Evolutionary conservation across 2,329 filamentous ascomycete genomes (phyloP).

Genomic region (Verticillium zaregamsianum): DNA sequence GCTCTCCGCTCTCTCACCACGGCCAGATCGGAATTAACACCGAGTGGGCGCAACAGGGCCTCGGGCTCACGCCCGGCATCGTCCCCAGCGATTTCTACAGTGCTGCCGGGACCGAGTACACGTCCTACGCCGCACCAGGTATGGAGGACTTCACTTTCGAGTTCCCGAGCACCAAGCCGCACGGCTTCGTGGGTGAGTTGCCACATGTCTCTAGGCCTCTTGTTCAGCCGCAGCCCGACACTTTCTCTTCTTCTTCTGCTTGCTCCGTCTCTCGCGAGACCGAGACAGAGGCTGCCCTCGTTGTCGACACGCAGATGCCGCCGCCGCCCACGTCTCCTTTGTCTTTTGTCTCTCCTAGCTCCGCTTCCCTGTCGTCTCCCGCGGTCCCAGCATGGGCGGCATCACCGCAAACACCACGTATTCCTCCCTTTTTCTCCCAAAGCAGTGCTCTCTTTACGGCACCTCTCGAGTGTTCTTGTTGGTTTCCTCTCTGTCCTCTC

Average conservation of each 20-base stretch:
- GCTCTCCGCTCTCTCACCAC: slow-evolving; percentile 61
- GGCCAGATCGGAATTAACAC: slow-evolving; percentile 53
- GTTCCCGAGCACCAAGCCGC: slow-evolving; percentile 40
- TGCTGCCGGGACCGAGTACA: slow-evolving; percentile 50
- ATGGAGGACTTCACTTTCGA: slow-evolving; percentile 51
- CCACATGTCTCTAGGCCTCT: slow-evolving; percentile 28
- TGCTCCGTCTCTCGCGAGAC: slow-evolving; percentile 17
- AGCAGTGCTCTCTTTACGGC: slow-evolving; percentile 48
- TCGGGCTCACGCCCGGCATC: slow-evolving; percentile 61
- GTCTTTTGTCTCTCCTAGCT: slow-evolving; percentile 24
- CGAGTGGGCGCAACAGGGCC: slow-evolving; percentile 51
- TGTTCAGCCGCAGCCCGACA: not conserved
- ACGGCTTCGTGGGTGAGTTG: slow-evolving; percentile 54
- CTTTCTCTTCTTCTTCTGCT: slow-evolving; percentile 19
- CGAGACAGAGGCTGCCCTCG: not conserved
- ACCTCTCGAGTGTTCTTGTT: slow-evolving; percentile 48
- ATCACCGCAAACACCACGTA: slow-evolving; percentile 19
- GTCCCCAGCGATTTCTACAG: slow-evolving; percentile 53
- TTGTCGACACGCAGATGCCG: not conserved
- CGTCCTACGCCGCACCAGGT: slow-evolving; percentile 42
- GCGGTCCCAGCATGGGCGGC: slow-evolving; percentile 23
- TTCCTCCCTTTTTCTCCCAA: slow-evolving; percentile 47
- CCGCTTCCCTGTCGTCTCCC: slow-evolving; percentile 28
- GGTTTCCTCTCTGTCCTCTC: slow-evolving; percentile 38
- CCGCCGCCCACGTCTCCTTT: slow-evolving; percentile 20